Base-by-base conservation (phyloP, 495 filamentous ascomycete species). In the Oleoguttula mirabilis region DNA sequence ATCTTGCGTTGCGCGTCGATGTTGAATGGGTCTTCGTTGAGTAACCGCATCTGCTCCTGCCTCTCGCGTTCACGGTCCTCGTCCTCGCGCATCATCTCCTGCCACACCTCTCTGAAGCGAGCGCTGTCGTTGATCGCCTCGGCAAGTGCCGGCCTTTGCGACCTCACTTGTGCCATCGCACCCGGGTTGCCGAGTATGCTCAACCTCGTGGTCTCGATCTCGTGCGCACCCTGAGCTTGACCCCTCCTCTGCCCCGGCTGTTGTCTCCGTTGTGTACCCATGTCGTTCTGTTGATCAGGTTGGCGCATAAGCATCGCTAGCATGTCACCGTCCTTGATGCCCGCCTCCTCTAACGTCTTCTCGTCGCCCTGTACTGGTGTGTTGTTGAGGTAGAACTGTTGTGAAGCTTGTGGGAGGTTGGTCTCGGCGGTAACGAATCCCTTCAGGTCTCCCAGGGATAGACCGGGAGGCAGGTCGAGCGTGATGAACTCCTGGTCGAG, bases 1-100 rank as follows among this genome's bases (percentile, higher is more conserved):
- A 98, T 96, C 63, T 80, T 80, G n/a, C 70, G 71, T 62, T 98
- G 90, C 11, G 85, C 83, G 34, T 92, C 87, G 20, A 79, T 62
- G 55, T 95, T 85, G 56, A 96, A 94, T 1, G 88, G 86, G 54
- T 96, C 90, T 6, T 82, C 78, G 52, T 94, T 93, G 28, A 96
- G 68, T 59, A 78, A 65, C 7, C 70, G 70, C 46, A 94, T 83
- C 51, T 85, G 75, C n/a, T 80, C 76, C 48, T 82, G 76, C 43
- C 88, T 80, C 56, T 84, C 76, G 21, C 67, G 72, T 47, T 88
- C 77, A 28, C 68, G 65, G 40, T 84, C 74, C 31, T 71, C 68
- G 44, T 92, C 80, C 50, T 75, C 68, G 32, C 77, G 69, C 50
- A 76, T 68, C 57, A 82, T 73, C 35, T 70, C 66, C 23, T 73